phyloP scores from a whole-genome alignment of 2,329 filamentous ascomycete genomes.

The Alternaria arbusti region DNA sequence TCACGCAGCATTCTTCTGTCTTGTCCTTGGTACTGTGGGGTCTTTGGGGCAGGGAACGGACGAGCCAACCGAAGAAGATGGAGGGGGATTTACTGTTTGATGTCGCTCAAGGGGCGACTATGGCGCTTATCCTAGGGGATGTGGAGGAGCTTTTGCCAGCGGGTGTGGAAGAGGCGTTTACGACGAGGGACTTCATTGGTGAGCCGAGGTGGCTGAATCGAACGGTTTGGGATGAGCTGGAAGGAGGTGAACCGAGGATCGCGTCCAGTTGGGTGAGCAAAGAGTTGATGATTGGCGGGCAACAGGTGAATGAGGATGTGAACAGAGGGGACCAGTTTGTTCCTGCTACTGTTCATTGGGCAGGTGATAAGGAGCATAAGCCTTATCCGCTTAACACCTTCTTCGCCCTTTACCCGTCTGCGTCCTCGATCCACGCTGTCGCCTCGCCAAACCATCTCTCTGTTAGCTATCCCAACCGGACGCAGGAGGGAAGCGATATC shows the following conservation, averaged over 20 bases:
- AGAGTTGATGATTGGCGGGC: conserved; percentile 52
- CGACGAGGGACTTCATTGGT: not conserved
- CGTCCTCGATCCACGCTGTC: conserved; percentile 52
- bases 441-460: conserved; percentile 38
- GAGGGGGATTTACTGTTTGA: conserved; percentile 54
- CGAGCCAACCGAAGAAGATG: conserved; percentile 47
- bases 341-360: conserved; percentile 57
- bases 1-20: conserved; percentile 50
- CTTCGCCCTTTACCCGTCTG: conserved; percentile 45
- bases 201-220: not conserved
- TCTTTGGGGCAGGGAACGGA: conserved; percentile 50
- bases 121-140: conserved; percentile 38
- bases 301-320: conserved; percentile 10
- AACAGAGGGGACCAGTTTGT: conserved; percentile 41
- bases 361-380: conserved; percentile 48
- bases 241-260: conserved; percentile 36
- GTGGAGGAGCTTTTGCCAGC: not conserved
- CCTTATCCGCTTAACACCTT: conserved; percentile 20
- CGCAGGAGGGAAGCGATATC: conserved; percentile 23
- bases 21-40: conserved; percentile 55
- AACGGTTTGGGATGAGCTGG: conserved; percentile 40
- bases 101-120: conserved; percentile 49
- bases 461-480: conserved; percentile 27
- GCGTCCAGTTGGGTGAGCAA: conserved; percentile 53
- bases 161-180: not conserved